phyloP scores from a whole-genome alignment of 1,284 basidiomycete genomes.

The Rhodotorula sp. region DNA sequence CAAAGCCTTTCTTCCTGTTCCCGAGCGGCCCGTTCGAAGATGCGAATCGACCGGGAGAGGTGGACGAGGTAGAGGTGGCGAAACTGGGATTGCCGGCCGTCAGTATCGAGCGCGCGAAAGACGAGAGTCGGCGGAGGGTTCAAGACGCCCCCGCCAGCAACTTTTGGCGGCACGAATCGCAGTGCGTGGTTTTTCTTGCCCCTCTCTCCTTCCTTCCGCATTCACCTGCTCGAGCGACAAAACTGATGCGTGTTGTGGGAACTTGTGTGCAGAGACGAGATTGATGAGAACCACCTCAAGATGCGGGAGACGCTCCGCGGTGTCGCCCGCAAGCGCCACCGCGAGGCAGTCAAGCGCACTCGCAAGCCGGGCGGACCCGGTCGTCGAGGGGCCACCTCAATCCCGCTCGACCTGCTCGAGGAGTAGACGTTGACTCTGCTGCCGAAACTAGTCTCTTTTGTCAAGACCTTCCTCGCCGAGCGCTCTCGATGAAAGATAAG shows the following conservation, averaged over 20 bases:
- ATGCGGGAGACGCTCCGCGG: conserved; percentile 35
- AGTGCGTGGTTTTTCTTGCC: conserved; percentile 15
- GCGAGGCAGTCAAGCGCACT: conserved; percentile 37
- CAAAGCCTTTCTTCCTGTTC: conserved; percentile 28
- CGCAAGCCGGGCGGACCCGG: conserved; percentile 14
- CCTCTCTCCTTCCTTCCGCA: background rate
- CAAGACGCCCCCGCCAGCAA: conserved; percentile 7
- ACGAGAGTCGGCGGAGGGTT: background rate
- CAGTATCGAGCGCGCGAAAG: background rate
- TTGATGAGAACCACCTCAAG: conserved; percentile 34
- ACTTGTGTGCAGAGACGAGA: conserved; percentile 27
- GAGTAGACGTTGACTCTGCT: conserved; percentile 2
- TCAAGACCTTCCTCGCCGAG: no score
- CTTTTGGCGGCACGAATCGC: conserved; percentile 31
- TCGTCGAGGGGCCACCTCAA: background rate
- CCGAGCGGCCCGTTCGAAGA: conserved; percentile 18
- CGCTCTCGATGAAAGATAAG: no score
- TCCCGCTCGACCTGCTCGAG: conserved; percentile 10
- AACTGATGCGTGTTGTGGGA: background rate
- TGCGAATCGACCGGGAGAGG: background rate
- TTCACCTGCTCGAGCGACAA: background rate
- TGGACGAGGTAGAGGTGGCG: background rate
- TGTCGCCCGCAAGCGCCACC: conserved; percentile 32
- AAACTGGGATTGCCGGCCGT: conserved; percentile 8
- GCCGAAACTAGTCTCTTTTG: no score